Evolutionary conservation across 176 grass and related monocot species (phyloP), one percentile per base, ranked within the genome.

Genomic region (Eragrostis curvula): DNA sequence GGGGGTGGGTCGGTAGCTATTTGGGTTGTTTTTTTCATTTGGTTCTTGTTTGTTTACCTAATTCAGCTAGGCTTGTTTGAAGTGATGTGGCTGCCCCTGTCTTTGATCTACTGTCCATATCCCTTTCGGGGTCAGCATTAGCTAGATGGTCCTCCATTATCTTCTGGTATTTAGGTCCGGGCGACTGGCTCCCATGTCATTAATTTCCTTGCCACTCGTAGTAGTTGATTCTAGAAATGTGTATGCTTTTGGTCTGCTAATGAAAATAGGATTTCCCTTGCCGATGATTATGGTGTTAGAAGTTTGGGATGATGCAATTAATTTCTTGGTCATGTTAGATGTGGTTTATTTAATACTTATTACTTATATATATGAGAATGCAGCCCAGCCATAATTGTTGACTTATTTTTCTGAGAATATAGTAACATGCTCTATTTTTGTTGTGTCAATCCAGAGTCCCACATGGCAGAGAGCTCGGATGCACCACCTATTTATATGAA

Each of bases 381-480:
- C 24, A 39, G 20, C 76, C 6, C 11, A 13, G 24, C 55, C 62
- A 63, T 70, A 57, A 60, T 40, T 83, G 49, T 53, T 66, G 14
- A 48, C 51, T 82, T 30, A 62, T 30, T 72, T 41, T 81, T 7
- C 2, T 47, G 39, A 57, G 51, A 23, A 68, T 58, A 46, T 29
- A 64, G 60, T 32, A 64, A 64, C 7, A 76, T 40, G 3, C 36
- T 52, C 44, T 28, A 9, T 65, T 56, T 83, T 44, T 80, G 82
- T 3, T 16, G 44, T 2, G n/a, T 55, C 6, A 16, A 10, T 79
- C 13, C 56, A 73, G 46, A 55, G 7, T 72, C 46, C n/a, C 8
- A 11, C n/a, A 89, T 89, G 87, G 64, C 78, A 71, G 78, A 77
- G 55, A 66, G 21, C 40, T 71, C 18, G 25, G 42, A 78, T 78